phyloP scores from a whole-genome alignment of 345 rosid genomes.

The Eucalyptus sp. region DNA sequence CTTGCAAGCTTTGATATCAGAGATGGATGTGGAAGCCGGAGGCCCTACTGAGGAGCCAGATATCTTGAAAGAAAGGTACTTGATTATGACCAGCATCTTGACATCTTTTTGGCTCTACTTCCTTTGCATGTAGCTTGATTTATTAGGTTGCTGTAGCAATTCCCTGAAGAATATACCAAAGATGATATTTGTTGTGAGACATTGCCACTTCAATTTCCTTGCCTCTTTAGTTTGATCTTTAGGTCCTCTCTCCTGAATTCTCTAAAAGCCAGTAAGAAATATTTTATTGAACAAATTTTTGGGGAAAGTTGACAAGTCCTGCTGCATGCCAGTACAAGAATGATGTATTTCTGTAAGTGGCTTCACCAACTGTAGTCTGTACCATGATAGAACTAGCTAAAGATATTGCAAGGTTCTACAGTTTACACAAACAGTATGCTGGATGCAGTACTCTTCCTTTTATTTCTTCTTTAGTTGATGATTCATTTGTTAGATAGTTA shows the following conservation, averaged over 20 bases:
- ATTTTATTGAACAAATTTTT: background rate
- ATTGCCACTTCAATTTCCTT: background rate
- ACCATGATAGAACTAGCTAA: background rate
- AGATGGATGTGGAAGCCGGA: slow-evolving; percentile 43
- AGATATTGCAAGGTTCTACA: background rate
- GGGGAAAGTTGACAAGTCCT: background rate
- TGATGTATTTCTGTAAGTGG: background rate
- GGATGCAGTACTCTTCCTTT: background rate
- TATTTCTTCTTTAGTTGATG: background rate
- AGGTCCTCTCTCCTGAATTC: background rate
- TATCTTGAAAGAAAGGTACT: slow-evolving; percentile 53
- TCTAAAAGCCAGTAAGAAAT: background rate
- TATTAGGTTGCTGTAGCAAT: background rate
- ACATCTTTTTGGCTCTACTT: background rate
- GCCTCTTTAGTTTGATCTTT: background rate
- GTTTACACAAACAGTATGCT: background rate
- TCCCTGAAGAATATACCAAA: background rate
- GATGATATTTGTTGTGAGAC: background rate
- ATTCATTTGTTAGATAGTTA: background rate
- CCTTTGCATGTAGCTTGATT: background rate
- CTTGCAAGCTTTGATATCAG: slow-evolving; percentile 54
- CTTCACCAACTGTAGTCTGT: background rate
- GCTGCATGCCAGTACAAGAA: background rate
- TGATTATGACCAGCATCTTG: background rate
- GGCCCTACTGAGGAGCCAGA: slow-evolving; percentile 21